Base-by-base conservation (phyloP, 2,329 filamentous ascomycete genomes). In the Parascedosporium putredinis region DNA sequence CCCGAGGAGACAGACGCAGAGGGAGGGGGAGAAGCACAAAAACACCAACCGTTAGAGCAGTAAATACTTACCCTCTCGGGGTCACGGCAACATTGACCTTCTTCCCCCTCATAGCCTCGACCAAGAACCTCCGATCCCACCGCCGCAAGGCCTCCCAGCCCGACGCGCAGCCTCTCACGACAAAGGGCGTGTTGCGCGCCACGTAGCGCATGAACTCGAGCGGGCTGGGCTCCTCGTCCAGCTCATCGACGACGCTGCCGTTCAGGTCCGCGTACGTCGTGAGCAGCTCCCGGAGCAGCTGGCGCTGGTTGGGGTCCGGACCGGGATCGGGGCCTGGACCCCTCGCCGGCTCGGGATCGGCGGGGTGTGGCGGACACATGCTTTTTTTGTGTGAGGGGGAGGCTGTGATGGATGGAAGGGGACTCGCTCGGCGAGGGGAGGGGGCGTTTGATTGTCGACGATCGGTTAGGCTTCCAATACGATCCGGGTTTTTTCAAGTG, bases 121-220 rank as follows among this genome's bases (percentile, higher is more conserved):
- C 70, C 3, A 93, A 68, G 58, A 81, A 84, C 1, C 66, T 59
- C 2, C 75, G 72, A 52, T 76, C 74, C 87, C 87, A 93, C 47
- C 65, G 70, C 50, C 65, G 69, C 3, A 71, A 70, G 0, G 86
- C 84, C 34, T 69, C 67, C 84, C 86, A 91, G 31, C 72, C 64
- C 1, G 59, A 60, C 1, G 84, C 84, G 3, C 74, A 84, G 7
- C 73, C 68, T 33, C 83, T 74, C 24, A 90, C 69, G 2, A 91
- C 76, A 57, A 91, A 90, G 0, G 87, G 87, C 1, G 79, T 76
- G 60, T 91, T 93, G 31, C 71, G 74, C 14, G 83, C 75, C 18
- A 90, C 85, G 63, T 81, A 84, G 58, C 84, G 78, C 80, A 89
- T 84, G 61, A 91, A 91, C 59, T 90, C 83, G 5, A 93, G 74